Conservation (phyloP, 306 rosid genomes). For the Luffa acutangula region DNA sequence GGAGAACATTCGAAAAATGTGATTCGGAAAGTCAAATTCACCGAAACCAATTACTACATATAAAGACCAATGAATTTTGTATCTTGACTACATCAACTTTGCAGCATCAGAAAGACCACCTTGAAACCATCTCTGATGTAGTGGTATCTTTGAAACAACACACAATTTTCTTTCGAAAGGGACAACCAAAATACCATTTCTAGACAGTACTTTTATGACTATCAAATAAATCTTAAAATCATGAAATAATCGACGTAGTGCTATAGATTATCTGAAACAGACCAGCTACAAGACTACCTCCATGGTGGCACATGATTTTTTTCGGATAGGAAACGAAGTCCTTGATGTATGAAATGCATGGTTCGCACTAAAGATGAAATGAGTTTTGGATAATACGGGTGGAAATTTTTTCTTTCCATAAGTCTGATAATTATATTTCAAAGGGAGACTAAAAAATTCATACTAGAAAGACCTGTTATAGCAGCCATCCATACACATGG, state of each 20-base stretch:
- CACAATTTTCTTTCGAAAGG: not conserved
- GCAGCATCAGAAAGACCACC: too few species aligned
- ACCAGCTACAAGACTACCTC: not conserved
- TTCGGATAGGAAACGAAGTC: too few species aligned
- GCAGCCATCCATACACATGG: conserved; percentile 1
- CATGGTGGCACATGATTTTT: not conserved
- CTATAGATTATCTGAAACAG: not conserved
- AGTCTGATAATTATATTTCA: not conserved
- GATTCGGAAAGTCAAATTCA: not conserved
- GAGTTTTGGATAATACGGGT: not conserved
- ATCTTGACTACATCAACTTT: not conserved
- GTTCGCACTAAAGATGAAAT: not conserved
- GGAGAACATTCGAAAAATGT: not conserved
- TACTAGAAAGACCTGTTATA: not conserved
- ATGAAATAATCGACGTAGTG: not conserved
- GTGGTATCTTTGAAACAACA: not conserved
- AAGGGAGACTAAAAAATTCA: too few species aligned
- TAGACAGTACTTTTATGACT: not conserved
- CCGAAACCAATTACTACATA: not conserved
- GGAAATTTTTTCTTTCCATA: not conserved
- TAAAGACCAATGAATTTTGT: not conserved
- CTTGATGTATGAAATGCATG: too few species aligned
- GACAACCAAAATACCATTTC: not conserved
- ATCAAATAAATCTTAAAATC: not conserved
- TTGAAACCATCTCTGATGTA: not conserved